Base-by-base conservation (phyloP, 2,329 filamentous ascomycete genomes). In the Fusarium nygamai region DNA sequence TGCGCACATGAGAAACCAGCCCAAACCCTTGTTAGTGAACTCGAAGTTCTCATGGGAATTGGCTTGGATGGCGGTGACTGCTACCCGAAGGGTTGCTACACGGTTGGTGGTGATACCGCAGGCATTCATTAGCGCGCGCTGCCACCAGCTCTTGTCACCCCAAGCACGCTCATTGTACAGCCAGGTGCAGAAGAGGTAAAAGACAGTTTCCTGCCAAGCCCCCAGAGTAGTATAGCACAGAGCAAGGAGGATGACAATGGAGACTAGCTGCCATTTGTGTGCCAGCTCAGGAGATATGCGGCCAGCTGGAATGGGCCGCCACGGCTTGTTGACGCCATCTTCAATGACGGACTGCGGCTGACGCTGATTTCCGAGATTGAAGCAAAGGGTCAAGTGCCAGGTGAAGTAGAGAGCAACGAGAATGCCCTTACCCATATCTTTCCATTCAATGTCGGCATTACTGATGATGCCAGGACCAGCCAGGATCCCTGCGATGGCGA, bases 301-400 rank as follows among this genome's bases (percentile, higher is more conserved):
- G 6, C 78, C 77, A 10, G 78, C 74, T 8, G 78, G 75, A 8
- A 81, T 76, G 1, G 81, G 78, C 0, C 81, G 76, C 79, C 79
- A 83, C 16, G 83, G 82, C 61, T 85, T 86, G 78, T 86, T 86
- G 58, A 83, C 59, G 0, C 48, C 38, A 71, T 86, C 84, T 65
- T 86, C 85, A 2, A 69, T 51, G 14, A 83, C 71, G 7, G 83
- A 78, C 7, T 71, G 73, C 5, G 78, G 71, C 6, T 74, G 70
- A 6, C 83, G 79, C 63, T 85, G 84, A 71, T 86, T 85, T 39
- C 81, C 78, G 17, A 85, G 77, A 44, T 79, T 78, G 71, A 84
- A 84, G 50, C 73, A 71, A 9, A 76, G 47, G 1, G 82, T 69
- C 36, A 74, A 51, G 38, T 69, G 64, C 74, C 74, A 77, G 19